Conservation (phyloP, 2,329 filamentous ascomycete genomes). For the Pseudocercospora ulei region DNA sequence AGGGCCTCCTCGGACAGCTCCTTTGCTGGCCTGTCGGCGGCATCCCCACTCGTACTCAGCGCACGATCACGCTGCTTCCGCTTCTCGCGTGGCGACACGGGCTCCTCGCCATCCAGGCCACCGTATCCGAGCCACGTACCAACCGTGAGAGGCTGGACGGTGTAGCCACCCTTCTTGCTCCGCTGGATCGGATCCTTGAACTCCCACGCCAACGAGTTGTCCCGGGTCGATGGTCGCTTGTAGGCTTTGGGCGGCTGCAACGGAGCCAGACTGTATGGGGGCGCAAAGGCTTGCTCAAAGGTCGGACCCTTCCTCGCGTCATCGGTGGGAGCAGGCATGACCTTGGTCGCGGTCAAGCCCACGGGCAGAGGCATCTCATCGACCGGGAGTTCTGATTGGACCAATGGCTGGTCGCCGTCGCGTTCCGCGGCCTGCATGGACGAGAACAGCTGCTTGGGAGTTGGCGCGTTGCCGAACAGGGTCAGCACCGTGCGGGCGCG, state of each 20-base stretch:
- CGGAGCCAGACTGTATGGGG: constrained; percentile 54
- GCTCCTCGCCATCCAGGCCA: constrained; percentile 38
- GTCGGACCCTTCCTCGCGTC: constrained; percentile 48
- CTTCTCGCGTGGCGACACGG: constrained; percentile 53
- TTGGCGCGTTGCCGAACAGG: constrained; percentile 63
- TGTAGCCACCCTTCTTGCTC: constrained; percentile 48
- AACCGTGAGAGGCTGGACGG: constrained; percentile 54
- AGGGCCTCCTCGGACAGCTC: constrained; percentile 34
- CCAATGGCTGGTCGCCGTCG: constrained; percentile 12
- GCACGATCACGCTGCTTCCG: constrained; percentile 62
- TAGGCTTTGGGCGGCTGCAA: constrained; percentile 59
- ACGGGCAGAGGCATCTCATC: constrained; percentile 60
- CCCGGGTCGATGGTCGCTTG: constrained; percentile 57
- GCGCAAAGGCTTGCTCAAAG: constrained; percentile 64
- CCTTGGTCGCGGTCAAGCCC: constrained; percentile 60
- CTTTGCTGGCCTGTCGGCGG: constrained; percentile 35
- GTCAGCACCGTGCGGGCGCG: constrained; percentile 57
- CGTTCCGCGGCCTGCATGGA: constrained; percentile 52
- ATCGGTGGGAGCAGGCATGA: constrained; percentile 47
- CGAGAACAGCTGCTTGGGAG: constrained; percentile 72
- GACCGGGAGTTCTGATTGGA: constrained; percentile 38
- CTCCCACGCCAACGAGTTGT: constrained; percentile 43
- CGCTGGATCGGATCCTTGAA: constrained; percentile 30
- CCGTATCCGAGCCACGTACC: constrained; percentile 57
- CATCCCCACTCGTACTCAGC: constrained; percentile 54